Evolutionary conservation across 208 protist genomes (phyloP).

Genomic region (Trichomonas gallinae): DNA sequence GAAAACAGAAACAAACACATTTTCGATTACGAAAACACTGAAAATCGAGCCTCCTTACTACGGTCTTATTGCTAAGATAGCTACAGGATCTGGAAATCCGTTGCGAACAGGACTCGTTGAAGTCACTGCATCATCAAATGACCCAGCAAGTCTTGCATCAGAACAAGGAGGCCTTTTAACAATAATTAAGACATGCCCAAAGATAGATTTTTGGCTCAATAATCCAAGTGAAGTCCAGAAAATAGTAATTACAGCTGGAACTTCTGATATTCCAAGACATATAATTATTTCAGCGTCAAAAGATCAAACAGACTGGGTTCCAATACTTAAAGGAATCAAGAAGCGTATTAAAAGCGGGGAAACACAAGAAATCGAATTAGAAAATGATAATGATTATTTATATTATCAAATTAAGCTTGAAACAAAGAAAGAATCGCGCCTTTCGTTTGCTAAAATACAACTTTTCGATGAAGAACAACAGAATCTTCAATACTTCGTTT

Average conservation of each 20-base stretch:
- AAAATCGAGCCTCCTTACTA: background rate
- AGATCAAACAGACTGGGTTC: background rate
- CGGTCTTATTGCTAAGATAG: background rate
- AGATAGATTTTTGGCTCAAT: background rate
- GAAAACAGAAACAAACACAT: background rate
- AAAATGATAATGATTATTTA: background rate
- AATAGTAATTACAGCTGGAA: background rate
- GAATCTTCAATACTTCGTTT: background rate
- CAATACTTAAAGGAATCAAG: background rate
- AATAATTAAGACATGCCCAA: background rate
- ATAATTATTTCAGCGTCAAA: background rate
- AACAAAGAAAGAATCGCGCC: background rate
- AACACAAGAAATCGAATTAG: background rate
- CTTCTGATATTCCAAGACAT: background rate
- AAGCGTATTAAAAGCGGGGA: background rate
- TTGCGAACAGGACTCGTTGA: background rate
- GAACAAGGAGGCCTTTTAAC: background rate
- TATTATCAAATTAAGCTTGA: background rate
- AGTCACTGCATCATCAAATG: background rate
- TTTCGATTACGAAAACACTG: background rate
- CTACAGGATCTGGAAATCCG: background rate
- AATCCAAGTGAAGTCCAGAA: background rate
- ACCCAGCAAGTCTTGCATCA: background rate
- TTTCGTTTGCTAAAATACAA: background rate
- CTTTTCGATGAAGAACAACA: background rate